Base-by-base conservation (phyloP, 768 basidiomycete genomes). In the Clitopilus hobsonii region DNA sequence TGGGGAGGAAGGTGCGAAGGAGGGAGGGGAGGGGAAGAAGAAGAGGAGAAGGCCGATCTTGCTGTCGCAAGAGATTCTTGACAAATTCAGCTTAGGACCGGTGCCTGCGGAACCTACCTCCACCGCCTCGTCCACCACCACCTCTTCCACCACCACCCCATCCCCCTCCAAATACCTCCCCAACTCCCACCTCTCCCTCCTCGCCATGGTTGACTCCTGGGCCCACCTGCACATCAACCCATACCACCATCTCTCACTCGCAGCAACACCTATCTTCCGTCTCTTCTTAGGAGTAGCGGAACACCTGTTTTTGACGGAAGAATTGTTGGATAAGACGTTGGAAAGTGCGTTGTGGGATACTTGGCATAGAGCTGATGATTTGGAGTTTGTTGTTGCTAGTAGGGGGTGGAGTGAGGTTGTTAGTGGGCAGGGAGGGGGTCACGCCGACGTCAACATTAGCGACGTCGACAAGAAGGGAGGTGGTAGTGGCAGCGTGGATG, bases 141-240 rank as follows among this genome's bases (percentile, higher is more conserved):
- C 78, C 82, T 18, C 71, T 84, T 24, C 80, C 58, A 58, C 85
- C 60, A 86, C 80, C 48, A 45, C 14, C 41, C 18, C 41, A 20
- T 11, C 18, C 41, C 71, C 60, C 54, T 69, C 58, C 4, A 59
- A 62, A 60, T 77, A 79, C 56, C 72, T 78, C 6, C 82, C 82
- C 6, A 98, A 98, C 67, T 95, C 93, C 0, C 96, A 99, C 67
- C 83, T 98, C 54, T 87, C 92, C 7, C 79, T 99, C 6, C 83
- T 98, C 49, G 94, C 95, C 14, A 98, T 99, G 94, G 97, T 98
- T 18, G 97, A 99, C 70, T 95, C 91, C 63, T 99, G 97, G 97
- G 88, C 91, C 6, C 81, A 82, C 51, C 83, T 98, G 51, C 74
- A 77, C 0, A 94, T 97, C 65, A 83, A 90, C 53, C 97, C 97